Evolutionary conservation across 352 stramenopile species (phyloP), one percentile per base, ranked within the genome.

Genomic region (Globisporangium spinosum): DNA sequence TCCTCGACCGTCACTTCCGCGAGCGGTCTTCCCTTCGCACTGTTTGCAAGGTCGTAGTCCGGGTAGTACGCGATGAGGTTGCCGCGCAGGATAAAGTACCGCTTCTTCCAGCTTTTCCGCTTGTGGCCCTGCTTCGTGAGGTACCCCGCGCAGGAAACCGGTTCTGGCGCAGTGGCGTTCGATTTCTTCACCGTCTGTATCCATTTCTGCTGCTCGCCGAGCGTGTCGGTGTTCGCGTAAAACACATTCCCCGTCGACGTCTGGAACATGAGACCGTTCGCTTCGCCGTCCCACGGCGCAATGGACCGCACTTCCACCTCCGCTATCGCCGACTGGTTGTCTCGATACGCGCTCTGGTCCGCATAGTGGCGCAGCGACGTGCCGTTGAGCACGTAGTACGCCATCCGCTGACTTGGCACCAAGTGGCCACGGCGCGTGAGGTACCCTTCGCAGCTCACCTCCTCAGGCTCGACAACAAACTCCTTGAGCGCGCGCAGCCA

Each of bases 61-160:
- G 86, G 83, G 64, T 87, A 96, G 67, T 96, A 96, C 43, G 86
- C 76, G 49, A 96, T 81, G 7, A 78, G 69, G 54, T 76, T 83
- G 34, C 89, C 89, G 34, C 89, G 89, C 40, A 96, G 65, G 61
- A 95, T 91, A 59, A 96, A 96, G 68, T 95, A 96, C 0, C 89
- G 85, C 66, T 95, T 96, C 70, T 95, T 96, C 89, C 89, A 96
- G 69, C 87, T 96, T 73, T 96, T 96, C 0, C 89, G 85, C 70
- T 95, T 96, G 72, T 96, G 89, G 27, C 89, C 89, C 76, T 96
- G 89, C 69, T 96, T 96, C 27, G 87, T 95, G 23, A 96, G 70
- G 72, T 94, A 96, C 40, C 89, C 89, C 8, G 87, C 87, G 68
- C 89, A 96, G 5, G 83, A 74, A 8, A 96, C 84, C 0, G 89